Evolutionary conservation across 768 basidiomycete species (phyloP).

Genomic region (Trametes sanguinea): DNA sequence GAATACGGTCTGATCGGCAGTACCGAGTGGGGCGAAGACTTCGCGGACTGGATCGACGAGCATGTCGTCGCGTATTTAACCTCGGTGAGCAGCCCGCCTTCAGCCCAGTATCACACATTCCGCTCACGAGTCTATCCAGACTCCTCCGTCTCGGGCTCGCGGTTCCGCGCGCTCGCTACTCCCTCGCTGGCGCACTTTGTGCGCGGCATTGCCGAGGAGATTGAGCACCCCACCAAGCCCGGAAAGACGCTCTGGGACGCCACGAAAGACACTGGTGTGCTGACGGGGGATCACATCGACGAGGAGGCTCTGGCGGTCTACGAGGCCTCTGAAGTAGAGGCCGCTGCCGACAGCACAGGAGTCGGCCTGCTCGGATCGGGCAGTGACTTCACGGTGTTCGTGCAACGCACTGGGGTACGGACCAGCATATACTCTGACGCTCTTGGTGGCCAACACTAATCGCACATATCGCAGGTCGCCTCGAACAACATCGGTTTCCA

Average conservation of each 20-base stretch:
- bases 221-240: slow-evolving; percentile 70
- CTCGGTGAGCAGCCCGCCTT: slow-evolving; percentile 44
- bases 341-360: slow-evolving; percentile 37
- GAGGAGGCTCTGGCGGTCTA: slow-evolving; percentile 45
- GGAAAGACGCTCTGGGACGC: slow-evolving; percentile 82
- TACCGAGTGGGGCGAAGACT: slow-evolving; percentile 95
- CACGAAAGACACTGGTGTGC: slow-evolving; percentile 56
- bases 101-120: not conserved
- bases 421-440: not conserved
- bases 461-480: slow-evolving; percentile 34
- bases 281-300: slow-evolving; percentile 44
- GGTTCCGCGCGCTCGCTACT: slow-evolving; percentile 59
- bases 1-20: slow-evolving; percentile 79
- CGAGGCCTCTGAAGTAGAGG: slow-evolving; percentile 34
- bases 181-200: slow-evolving; percentile 84
- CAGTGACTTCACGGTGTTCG: slow-evolving; percentile 90
- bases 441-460: too few species aligned
- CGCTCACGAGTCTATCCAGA: slow-evolving; percentile 41
- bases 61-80: slow-evolving; percentile 89
- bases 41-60: slow-evolving; percentile 73
- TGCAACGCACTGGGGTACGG: slow-evolving; percentile 74
- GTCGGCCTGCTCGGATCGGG: slow-evolving; percentile 76
- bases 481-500: slow-evolving; percentile 41
- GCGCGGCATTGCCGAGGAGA: slow-evolving; percentile 61
- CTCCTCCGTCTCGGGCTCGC: slow-evolving; percentile 62